phyloP scores from a whole-genome alignment of 495 filamentous ascomycete genomes.

The Chlorociboria aeruginascens region DNA sequence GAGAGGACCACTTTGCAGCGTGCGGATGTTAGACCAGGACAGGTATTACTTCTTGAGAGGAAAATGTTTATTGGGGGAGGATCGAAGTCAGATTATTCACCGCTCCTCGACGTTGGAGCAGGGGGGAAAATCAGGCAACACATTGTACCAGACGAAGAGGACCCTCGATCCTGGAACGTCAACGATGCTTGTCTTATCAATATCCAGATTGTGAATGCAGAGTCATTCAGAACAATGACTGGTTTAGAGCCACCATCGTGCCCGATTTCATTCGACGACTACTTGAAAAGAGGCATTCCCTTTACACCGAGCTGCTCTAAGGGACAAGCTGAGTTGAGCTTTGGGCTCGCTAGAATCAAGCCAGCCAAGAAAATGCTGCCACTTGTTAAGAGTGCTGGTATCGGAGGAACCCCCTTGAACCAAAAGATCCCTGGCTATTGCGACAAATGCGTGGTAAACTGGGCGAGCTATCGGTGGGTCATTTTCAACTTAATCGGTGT shows the following conservation, averaged over 20 bases:
- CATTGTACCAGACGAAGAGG: slow-evolving; percentile 1
- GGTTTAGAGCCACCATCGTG: background rate
- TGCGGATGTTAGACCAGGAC: background rate
- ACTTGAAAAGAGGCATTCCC: slow-evolving; percentile 1
- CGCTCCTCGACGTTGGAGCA: background rate
- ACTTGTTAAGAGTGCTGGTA: no score
- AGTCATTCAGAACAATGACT: slow-evolving; percentile 1
- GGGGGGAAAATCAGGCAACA: slow-evolving; percentile 1
- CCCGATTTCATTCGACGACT: slow-evolving; percentile 1
- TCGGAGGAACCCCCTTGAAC: no score
- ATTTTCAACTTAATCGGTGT: no score
- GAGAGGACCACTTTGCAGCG: background rate
- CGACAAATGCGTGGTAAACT: no score
- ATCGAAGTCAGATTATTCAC: slow-evolving; percentile 1
- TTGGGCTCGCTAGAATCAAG: no score
- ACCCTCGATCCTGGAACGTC: slow-evolving; percentile 1
- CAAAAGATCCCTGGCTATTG: no score
- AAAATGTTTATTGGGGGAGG: background rate
- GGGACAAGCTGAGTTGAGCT: no score
- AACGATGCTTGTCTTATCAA: slow-evolving; percentile 1
- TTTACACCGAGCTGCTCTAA: no score
- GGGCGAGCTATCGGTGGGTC: no score
- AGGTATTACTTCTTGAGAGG: background rate
- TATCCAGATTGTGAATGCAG: slow-evolving; percentile 1
- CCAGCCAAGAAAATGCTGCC: no score